A percentile compares a stretch with the other conserved stretches of the same genome.
Evolutionary conservation across 2,329 filamentous ascomycete genomes (phyloP).

Genomic region (Dendryphion nanum): DNA sequence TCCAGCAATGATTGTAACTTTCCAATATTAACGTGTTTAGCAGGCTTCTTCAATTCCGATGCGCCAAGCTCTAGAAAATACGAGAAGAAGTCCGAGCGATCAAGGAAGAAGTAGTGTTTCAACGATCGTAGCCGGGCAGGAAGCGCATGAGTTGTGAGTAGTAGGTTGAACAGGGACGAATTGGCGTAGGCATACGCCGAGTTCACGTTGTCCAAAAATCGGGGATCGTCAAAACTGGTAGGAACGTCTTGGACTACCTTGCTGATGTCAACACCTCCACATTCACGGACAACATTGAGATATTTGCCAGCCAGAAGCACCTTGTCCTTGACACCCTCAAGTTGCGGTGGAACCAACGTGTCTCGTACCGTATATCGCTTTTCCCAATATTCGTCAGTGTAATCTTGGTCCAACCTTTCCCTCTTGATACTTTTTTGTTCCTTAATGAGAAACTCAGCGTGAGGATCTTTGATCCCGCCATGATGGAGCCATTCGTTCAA

Average conservation of each 20-base stretch:
- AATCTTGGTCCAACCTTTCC: conserved; percentile 89
- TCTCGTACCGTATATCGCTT: conserved; percentile 94
- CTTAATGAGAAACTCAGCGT: conserved; percentile 90
- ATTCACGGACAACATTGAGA: conserved; percentile 95
- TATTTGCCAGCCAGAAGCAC: conserved; percentile 96
- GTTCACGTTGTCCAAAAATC: conserved; percentile 95
- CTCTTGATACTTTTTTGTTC: conserved; percentile 94
- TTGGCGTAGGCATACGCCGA: conserved; percentile 94
- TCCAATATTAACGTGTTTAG: conserved; percentile 82
- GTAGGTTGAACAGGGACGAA: conserved; percentile 82
- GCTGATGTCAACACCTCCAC: conserved; percentile 91
- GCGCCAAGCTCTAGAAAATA: conserved; percentile 93
- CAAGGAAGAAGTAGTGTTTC: conserved; percentile 99
- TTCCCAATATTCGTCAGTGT: conserved; percentile 99
- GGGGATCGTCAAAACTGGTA: conserved; percentile 82
- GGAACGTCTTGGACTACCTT: conserved; percentile 87
- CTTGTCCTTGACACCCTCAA: conserved; percentile 88
- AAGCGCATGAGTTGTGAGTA: conserved; percentile 89
- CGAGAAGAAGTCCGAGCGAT: conserved; percentile 95
- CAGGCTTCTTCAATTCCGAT: conserved; percentile 86
- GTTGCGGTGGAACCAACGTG: conserved; percentile 84
- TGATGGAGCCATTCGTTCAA: conserved; percentile 98
- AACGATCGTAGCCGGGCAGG: conserved; percentile 83
- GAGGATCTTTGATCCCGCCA: conserved; percentile 89
- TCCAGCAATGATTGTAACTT: conserved; percentile 97